Conservation (phyloP, 495 filamentous ascomycete genomes). For the Elasticomyces elasticus region DNA sequence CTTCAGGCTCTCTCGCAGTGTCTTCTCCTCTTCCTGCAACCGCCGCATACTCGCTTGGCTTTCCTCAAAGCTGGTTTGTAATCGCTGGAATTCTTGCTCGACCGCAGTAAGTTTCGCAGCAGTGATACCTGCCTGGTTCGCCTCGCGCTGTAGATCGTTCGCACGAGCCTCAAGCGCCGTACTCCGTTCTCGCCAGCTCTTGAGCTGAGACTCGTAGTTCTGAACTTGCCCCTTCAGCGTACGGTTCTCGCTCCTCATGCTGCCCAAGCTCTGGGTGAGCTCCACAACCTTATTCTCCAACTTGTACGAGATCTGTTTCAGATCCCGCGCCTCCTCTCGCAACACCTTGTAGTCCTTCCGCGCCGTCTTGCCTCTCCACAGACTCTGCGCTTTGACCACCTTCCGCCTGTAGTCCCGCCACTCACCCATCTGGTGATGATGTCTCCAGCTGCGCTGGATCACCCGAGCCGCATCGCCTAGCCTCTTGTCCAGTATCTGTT, state of each 20-base stretch:
- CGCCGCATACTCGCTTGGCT: constrained; percentile 78
- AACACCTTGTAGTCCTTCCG: constrained; percentile 75
- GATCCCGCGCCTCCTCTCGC: constrained; percentile 89
- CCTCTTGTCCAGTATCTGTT: constrained; percentile 82
- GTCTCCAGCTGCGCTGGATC: constrained; percentile 86
- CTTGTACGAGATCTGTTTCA: constrained; percentile 98
- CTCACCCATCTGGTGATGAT: constrained; percentile 60
- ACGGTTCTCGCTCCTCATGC: constrained; percentile 89
- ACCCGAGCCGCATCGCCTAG: constrained; percentile 83
- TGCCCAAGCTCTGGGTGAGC: constrained; percentile 84
- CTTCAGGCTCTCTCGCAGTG: constrained; percentile 67
- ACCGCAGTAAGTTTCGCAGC: constrained; percentile 77
- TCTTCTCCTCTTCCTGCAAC: constrained; percentile 83
- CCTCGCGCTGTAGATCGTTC: constrained; percentile 90
- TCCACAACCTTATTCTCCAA: constrained; percentile 99
- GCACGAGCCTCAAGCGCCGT: constrained; percentile 81
- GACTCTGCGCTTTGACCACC: constrained; percentile 79
- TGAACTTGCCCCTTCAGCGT: constrained; percentile 77
- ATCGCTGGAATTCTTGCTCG: constrained; percentile 86
- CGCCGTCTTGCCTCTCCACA: constrained; percentile 83
- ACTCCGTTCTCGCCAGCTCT: constrained; percentile 85
- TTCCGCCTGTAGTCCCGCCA: constrained; percentile 87
- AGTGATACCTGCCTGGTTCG: constrained; percentile 93
- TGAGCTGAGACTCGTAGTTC: constrained; percentile 91
- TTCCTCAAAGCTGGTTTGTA: constrained; percentile 81